phyloP scores from a whole-genome alignment of 148 eudicot genomes.

The Rhododendron mucronatum region DNA sequence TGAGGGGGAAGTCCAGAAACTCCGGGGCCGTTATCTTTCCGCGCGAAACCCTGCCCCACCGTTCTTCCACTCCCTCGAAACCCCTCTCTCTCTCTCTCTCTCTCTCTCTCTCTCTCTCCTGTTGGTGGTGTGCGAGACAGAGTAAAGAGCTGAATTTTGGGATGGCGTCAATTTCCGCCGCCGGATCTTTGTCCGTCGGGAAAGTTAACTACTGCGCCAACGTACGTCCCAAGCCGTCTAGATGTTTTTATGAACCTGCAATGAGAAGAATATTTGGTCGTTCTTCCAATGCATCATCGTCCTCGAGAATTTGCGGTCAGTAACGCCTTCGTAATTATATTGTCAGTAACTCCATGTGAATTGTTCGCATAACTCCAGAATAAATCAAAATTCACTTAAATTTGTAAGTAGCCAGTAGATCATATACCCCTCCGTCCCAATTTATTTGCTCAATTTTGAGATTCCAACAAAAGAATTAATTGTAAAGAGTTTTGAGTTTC shows the following conservation, averaged over 20 bases:
- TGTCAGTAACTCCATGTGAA: not conserved
- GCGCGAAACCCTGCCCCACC: constrained; percentile 12
- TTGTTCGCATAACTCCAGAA: no score
- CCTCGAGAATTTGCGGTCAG: not conserved
- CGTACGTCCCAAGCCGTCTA: not conserved
- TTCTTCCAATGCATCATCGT: not conserved
- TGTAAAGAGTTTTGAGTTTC: no score
- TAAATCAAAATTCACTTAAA: no score
- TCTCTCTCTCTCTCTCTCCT: not conserved
- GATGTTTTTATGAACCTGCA: no score
- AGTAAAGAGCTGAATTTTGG: not conserved
- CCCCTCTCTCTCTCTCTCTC: not conserved
- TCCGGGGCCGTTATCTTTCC: constrained; percentile 34
- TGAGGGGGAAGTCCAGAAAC: not conserved
- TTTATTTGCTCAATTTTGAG: no score
- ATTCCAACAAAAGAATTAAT: no score
- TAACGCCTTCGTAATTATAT: not conserved
- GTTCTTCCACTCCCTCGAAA: constrained; percentile 1
- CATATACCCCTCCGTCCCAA: no score
- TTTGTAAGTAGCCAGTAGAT: no score
- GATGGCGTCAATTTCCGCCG: constrained; percentile 24
- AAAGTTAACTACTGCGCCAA: not conserved
- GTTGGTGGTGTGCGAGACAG: not conserved
- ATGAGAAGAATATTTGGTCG: not conserved
- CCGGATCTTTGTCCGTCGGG: constrained; percentile 16